Percentiles rank a stretch among this genome's conserved stretches.
phyloP scores from a whole-genome alignment of 345 rosid genomes.

The Angophora floribunda region DNA sequence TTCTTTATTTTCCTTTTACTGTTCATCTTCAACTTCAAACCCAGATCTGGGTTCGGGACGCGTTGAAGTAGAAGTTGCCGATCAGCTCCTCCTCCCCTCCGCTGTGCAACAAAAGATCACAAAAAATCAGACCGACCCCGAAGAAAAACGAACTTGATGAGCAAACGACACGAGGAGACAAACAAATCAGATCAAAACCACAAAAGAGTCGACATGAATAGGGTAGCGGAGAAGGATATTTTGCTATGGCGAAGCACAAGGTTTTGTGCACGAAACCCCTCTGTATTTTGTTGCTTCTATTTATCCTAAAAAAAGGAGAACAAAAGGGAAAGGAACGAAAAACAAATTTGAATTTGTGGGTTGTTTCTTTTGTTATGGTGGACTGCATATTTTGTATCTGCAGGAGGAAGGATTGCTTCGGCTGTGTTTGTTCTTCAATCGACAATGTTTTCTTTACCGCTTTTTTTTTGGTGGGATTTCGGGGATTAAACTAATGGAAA shows the following conservation, averaged over 20 bases:
- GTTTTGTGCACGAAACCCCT: conserved; percentile 3
- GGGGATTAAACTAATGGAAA: neutral
- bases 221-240: neutral
- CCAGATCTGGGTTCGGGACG: neutral
- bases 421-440: neutral
- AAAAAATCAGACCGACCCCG: neutral
- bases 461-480: neutral
- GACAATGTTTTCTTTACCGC: neutral
- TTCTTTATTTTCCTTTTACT: neutral
- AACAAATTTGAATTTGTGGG: neutral
- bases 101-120: neutral
- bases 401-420: neutral
- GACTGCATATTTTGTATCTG: neutral
- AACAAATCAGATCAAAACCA: neutral
- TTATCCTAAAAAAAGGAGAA: neutral
- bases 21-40: neutral
- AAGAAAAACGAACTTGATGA: neutral
- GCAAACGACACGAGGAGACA: neutral
- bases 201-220: neutral
- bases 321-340: neutral
- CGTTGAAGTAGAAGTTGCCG: neutral
- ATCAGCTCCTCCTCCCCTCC: neutral
- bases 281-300: neutral
- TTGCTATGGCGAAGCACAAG: neutral
- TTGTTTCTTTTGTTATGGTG: neutral